Conservation (phyloP, 768 basidiomycete genomes). For the Antrodiella citrinella region DNA sequence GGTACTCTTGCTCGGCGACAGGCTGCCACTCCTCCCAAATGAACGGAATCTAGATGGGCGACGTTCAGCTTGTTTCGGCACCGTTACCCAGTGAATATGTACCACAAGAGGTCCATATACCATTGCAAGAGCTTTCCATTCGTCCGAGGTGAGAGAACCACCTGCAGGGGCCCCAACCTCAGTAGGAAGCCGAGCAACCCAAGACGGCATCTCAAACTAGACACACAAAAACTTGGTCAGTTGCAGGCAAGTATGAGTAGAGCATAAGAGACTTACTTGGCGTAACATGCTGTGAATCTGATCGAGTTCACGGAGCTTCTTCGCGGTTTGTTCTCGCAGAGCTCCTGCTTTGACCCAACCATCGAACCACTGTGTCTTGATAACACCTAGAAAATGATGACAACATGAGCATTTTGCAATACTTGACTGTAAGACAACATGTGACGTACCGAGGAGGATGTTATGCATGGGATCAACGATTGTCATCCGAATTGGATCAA, state of each 20-base stretch:
- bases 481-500: slow-evolving; percentile 19
- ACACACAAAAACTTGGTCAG: too few species aligned
- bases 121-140: slow-evolving; percentile 16
- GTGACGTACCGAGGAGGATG: slow-evolving; percentile 16
- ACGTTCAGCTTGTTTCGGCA: background rate
- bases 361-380: slow-evolving; percentile 11
- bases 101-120: slow-evolving; percentile 14
- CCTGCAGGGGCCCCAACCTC: slow-evolving; percentile 19
- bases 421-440: background rate
- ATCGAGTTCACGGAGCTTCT: slow-evolving; percentile 15
- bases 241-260: background rate
- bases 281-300: slow-evolving; percentile 15
- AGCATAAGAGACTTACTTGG: slow-evolving; percentile 6
- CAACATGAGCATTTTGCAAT: background rate
- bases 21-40: slow-evolving; percentile 10
- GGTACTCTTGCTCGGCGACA: slow-evolving; percentile 1
- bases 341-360: slow-evolving; percentile 4
- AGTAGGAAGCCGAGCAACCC: slow-evolving; percentile 14
- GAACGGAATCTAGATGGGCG: slow-evolving; percentile 10
- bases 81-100: background rate
- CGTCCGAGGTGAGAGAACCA: slow-evolving; percentile 17
- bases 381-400: slow-evolving; percentile 1
- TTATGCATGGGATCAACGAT: slow-evolving; percentile 27
- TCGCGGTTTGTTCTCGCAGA: slow-evolving; percentile 6
- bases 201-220: slow-evolving; percentile 13